phyloP scores from a whole-genome alignment of 2,329 filamentous ascomycete genomes.

The Fusarium xylarioides region DNA sequence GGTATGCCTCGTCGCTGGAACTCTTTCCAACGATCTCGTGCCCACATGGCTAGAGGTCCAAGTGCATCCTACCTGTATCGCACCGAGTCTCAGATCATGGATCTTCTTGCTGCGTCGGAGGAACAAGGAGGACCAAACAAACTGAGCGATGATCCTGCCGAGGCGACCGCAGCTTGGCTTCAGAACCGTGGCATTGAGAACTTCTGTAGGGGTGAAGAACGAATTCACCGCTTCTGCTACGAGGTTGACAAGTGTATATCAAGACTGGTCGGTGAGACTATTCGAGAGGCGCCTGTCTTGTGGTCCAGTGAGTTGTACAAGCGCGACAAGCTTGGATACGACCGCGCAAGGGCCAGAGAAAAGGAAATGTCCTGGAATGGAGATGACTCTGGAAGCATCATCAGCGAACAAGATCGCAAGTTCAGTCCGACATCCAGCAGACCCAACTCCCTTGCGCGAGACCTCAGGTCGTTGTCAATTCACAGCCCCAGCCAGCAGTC shows the following conservation, averaged over 20 bases:
- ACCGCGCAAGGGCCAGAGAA: conserved; percentile 56
- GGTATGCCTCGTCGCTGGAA: conserved; percentile 69
- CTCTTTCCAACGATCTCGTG: conserved; percentile 60
- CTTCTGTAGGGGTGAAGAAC: conserved; percentile 92
- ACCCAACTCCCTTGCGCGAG: conserved; percentile 63
- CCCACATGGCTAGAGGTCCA: conserved; percentile 57
- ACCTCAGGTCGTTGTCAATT: conserved; percentile 65
- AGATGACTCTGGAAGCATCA: conserved; percentile 63
- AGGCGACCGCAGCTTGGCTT: conserved; percentile 85
- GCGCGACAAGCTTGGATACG: conserved; percentile 74
- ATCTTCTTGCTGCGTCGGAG: conserved; percentile 82
- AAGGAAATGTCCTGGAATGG: conserved; percentile 56
- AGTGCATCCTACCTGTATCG: conserved; percentile 76
- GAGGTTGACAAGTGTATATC: conserved; percentile 88
- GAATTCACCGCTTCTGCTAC: conserved; percentile 92
- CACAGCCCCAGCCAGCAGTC: conserved; percentile 75
- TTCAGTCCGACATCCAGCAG: conserved; percentile 53
- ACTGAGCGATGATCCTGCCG: conserved; percentile 92
- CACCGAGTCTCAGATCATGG: conserved; percentile 85
- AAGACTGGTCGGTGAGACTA: conserved; percentile 84
- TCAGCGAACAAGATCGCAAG: conserved; percentile 64
- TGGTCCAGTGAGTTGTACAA: conserved; percentile 93
- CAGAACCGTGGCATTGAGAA: conserved; percentile 85
- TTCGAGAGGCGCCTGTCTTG: conserved; percentile 84
- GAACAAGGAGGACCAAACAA: conserved; percentile 94